Base-by-base conservation (phyloP, 805 yeast species). In the Yamadazyma nakazawae region DNA sequence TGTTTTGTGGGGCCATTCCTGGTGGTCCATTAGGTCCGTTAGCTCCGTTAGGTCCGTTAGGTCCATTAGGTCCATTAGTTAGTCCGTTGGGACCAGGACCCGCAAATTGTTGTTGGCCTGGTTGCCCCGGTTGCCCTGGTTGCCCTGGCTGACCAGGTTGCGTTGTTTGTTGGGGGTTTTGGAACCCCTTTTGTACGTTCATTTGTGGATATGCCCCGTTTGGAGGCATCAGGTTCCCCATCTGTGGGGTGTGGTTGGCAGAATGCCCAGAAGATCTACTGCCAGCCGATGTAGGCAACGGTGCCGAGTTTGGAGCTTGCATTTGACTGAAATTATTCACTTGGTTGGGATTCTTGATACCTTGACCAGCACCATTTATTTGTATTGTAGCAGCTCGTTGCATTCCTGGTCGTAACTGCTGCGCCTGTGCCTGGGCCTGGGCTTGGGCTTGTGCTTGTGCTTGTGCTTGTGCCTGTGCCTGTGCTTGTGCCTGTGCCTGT, bases 221-320 rank as follows among this genome's bases (percentile, higher is more conserved):
- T 6, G 61, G 64, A 43, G 55, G 64, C 6, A 61, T 47, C 42
- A 54, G 63, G 40, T 51, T 55, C 5, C 54, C 56, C 59, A 64
- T 57, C 37, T 62, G 68, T 1, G 69, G 69, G 1, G 69, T 65
- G 34, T 59, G 67, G 5, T 57, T 59, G 28, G 58, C 62, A 6
- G 67, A 57, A 21, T 52, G 54, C 2, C 60, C 60, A 0, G 53
- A 54, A 13, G 49, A 45, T 21, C 48, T 49, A 10, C 40, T 37
- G 12, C 52, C 47, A 16, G 38, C 35, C 9, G 49, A 43, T n/a
- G 40, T 28, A 1, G 64, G 63, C 25, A 59, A 40, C 2, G 62
- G 60, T 2, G 61, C 64, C 6, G 64, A 55, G 52, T 52, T 59
- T 6, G 61, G 62, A 7, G 60, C 58, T 16, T 47, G 52, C 45